Evolutionary conservation across 441 rosid species (phyloP).

Genomic region (Eruca vesicaria): DNA sequence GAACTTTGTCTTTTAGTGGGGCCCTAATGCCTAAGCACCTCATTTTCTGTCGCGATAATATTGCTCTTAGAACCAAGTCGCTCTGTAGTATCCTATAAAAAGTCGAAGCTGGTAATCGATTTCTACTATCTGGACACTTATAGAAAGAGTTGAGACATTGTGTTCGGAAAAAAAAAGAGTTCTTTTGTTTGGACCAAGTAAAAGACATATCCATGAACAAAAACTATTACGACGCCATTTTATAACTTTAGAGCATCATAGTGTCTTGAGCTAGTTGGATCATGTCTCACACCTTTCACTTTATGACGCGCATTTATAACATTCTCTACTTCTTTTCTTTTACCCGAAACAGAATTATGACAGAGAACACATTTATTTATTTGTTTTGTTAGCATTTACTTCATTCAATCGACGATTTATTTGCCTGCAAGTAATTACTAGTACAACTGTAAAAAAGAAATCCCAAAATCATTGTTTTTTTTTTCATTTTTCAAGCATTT

Average conservation of each 20-base stretch:
- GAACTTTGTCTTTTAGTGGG: no score
- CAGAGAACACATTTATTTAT: neutral
- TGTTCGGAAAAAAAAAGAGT: no score
- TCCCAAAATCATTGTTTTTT: neutral
- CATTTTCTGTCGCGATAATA: no score
- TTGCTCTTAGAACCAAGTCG: neutral
- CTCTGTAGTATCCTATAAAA: neutral
- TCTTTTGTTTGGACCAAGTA: no score
- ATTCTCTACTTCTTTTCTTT: slow-evolving; percentile 16
- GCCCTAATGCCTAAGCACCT: no score
- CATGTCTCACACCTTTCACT: slow-evolving; percentile 31
- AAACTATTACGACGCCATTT: slow-evolving; percentile 19
- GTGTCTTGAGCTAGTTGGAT: slow-evolving; percentile 28
- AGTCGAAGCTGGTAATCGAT: no score
- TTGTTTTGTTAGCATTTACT: neutral
- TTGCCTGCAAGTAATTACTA: neutral
- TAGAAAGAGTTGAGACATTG: no score
- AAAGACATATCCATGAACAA: neutral
- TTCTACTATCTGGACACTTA: no score
- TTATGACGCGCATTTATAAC: slow-evolving; percentile 34
- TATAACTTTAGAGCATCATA: neutral
- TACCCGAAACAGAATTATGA: neutral
- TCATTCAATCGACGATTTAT: neutral
- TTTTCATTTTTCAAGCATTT: neutral
- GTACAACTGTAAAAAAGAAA: neutral